Conservation (phyloP, 106 monocot genomes). For the Dioscorea alata region DNA sequence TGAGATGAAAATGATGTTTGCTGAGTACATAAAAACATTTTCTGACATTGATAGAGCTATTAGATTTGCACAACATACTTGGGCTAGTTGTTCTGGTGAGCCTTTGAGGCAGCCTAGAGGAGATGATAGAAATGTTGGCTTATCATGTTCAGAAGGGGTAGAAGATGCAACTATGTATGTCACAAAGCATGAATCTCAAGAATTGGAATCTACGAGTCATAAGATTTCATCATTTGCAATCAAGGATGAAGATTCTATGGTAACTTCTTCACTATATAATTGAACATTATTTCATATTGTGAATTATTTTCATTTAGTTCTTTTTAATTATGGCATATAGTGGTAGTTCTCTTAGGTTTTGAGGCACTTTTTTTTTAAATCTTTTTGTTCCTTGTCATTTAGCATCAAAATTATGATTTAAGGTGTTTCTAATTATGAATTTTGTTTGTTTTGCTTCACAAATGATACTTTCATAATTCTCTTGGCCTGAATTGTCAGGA, state of each 20-base stretch:
- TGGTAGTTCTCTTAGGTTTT: no score
- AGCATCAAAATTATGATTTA: no score
- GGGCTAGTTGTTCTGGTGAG: neutral
- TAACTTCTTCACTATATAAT: neutral
- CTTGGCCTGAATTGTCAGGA: no score
- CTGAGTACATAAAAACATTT: conserved; percentile 21
- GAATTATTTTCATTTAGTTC: no score
- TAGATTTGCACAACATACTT: conserved; percentile 1
- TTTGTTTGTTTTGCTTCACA: no score
- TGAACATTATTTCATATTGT: no score
- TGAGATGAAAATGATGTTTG: conserved; percentile 25
- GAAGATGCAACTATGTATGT: conserved; percentile 6
- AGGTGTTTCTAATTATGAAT: no score
- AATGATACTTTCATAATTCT: no score
- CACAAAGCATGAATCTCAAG: conserved; percentile 6
- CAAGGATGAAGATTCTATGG: conserved; percentile 25
- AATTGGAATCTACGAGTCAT: conserved; percentile 1
- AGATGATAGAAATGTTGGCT: neutral
- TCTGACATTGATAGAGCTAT: conserved; percentile 13
- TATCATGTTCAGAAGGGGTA: conserved; percentile 2
- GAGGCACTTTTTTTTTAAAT: neutral
- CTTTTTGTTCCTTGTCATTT: neutral
- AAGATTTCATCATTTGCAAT: conserved; percentile 1
- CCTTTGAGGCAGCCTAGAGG: conserved; percentile 2
- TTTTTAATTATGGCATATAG: no score